Conservation (phyloP, 192 early-diverging fungal genomes). For the Entophlyctis luteolus region DNA sequence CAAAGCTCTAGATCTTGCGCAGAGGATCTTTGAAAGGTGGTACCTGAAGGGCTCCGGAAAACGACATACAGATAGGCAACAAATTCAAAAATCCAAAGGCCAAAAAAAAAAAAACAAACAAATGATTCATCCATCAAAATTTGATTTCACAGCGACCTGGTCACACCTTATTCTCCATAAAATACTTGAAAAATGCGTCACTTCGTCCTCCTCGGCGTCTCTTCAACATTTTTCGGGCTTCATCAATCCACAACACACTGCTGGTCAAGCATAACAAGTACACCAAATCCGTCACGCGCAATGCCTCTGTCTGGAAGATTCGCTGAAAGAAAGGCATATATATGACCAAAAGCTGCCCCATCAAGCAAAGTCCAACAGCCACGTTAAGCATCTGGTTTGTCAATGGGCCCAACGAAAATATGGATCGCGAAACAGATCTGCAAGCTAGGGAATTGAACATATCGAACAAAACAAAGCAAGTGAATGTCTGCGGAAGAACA, state of each 20-base stretch:
- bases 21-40: too few relatives aligned
- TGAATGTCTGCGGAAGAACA: slow-evolving; percentile 80
- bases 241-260: slow-evolving; percentile 81
- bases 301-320: slow-evolving; percentile 89
- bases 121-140: neutral
- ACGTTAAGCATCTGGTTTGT: slow-evolving; percentile 88
- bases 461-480: slow-evolving; percentile 93
- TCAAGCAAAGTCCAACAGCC: slow-evolving; percentile 71
- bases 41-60: neutral
- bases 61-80: neutral
- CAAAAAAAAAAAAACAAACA: neutral
- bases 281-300: slow-evolving; percentile 69
- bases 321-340: slow-evolving; percentile 85
- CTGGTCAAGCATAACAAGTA: slow-evolving; percentile 68
- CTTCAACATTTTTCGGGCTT: slow-evolving; percentile 60
- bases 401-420: slow-evolving; percentile 75
- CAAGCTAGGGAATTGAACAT: slow-evolving; percentile 93
- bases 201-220: neutral
- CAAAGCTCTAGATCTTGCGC: too few relatives aligned
- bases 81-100: neutral
- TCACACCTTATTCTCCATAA: too few relatives aligned
- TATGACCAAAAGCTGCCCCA: slow-evolving; percentile 84
- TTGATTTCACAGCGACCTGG: too few relatives aligned
- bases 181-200: slow-evolving; percentile 11
- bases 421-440: slow-evolving; percentile 77